Evolutionary conservation across 2,329 filamentous ascomycete species (phyloP), one percentile per base, ranked within the genome.

Genomic region (Didymella segeticola): DNA sequence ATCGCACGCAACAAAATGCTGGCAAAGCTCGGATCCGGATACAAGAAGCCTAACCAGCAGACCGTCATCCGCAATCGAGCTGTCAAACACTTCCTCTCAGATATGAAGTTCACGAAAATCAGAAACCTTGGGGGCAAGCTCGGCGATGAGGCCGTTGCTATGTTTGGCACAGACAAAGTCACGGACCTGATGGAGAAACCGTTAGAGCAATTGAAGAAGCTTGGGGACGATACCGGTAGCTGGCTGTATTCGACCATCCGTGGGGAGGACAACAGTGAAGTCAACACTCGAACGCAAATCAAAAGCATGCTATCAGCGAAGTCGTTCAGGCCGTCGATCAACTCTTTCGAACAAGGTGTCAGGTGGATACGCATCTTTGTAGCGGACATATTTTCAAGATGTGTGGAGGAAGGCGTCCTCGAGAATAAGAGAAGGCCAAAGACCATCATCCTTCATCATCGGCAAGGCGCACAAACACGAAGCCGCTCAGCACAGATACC

Each of bases 281-380:
- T 99, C 61, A 97, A 91, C 68, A 85, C 91, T 23, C 83, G 93
- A 45, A 96, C 92, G 1, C 90, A 95, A 68, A 96, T 97, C 78
- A 97, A 98, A 73, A 95, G 90, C 14, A 98, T 99, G 93, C 81
- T 98, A 12, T 97, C 92, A 1, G 93, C 95, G 17, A 99, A 99
- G 72, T 96, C 92, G 0, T 99, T 99, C 68, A 83, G 90, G 22
- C 95, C 95, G 0, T 86, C 83, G 50, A 93, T 98, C 70, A 89
- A 86, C 62, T 88, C 82, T 2, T 78, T 85, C 15, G 91, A 95
- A 19, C 90, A 96, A 71, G 93, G 88, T 1, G 79, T 84, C 20
- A 87, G 87, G 56, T 99, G 95, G 95, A 80, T 99, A 31, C 83
- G 88, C 10, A 97, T 99, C 48, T 98, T 98, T 72, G 87, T 85